Percentiles rank a stretch among this genome's conserved stretches.
These are phyloP conservation scores for Chrysosporium keratinophilum DNA, from an alignment of 2,329 filamentous ascomycete genomes.

Conservation along the genomic window DNA sequence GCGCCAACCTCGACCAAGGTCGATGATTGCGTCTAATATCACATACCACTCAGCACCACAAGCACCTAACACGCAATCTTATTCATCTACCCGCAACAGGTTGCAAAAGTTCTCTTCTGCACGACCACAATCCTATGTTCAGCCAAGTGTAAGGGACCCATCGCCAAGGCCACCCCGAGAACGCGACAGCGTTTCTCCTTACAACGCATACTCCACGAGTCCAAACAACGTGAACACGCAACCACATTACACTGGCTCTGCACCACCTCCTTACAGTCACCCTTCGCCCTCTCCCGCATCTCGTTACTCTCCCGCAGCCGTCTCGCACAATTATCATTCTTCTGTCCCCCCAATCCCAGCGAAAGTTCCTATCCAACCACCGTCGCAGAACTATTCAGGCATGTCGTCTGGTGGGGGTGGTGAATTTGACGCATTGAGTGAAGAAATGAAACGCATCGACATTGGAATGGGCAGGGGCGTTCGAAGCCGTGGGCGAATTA, in stretches of 20 bases:
- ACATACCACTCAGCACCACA: conserved; percentile 13
- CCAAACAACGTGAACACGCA: conserved; percentile 4
- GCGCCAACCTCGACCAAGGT: conserved; percentile 20
- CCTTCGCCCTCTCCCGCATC: conserved; percentile 23
- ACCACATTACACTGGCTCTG: conserved; percentile 7
- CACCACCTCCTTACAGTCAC: conserved; percentile 4
- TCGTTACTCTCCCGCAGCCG: conserved; percentile 21
- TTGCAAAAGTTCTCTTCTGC: conserved; percentile 14
- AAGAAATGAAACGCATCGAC: conserved; percentile 47
- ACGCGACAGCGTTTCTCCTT: not conserved
- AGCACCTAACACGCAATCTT: not conserved
- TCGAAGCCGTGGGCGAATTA: conserved; percentile 7
- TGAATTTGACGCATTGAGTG: conserved; percentile 42
- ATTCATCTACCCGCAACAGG: conserved; percentile 11
- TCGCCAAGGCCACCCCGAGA: conserved; percentile 13
- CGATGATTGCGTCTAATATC: conserved; percentile 26
- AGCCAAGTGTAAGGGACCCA: conserved; percentile 18
- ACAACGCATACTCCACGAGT: conserved; percentile 1
- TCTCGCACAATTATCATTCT: conserved; percentile 25
- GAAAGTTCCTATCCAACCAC: conserved; percentile 33
- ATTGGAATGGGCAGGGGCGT: conserved; percentile 27
- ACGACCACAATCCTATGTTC: conserved; percentile 16
- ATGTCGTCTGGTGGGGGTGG: conserved; percentile 15
- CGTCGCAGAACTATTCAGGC: conserved; percentile 21
- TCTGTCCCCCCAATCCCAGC: conserved; percentile 33